Conservation (phyloP, 2,329 filamentous ascomycete genomes). For the Arthrinium puccinioides region DNA sequence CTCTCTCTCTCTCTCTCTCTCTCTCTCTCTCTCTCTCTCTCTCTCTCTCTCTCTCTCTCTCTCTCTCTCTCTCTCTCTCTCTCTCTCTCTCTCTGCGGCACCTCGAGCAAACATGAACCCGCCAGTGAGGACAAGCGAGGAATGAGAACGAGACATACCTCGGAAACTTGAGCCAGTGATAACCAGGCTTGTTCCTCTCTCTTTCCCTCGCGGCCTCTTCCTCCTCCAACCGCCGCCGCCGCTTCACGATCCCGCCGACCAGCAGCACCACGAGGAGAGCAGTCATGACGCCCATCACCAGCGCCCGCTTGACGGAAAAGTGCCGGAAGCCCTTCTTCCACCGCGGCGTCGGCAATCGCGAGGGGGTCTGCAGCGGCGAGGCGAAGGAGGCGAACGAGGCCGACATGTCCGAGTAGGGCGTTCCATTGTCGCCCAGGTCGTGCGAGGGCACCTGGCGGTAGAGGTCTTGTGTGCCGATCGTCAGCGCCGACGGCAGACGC, state of each 20-base stretch:
- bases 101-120: neutral
- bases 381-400: slow-evolving; percentile 8
- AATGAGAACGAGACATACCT: neutral
- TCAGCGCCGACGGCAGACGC: slow-evolving; percentile 10
- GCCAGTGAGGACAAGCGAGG: too few species aligned
- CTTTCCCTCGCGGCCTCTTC: too few species aligned
- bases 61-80: neutral
- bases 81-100: neutral
- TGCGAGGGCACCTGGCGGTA: slow-evolving; percentile 17
- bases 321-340: neutral
- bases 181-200: neutral
- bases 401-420: slow-evolving; percentile 13
- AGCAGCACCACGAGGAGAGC: neutral
- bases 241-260: neutral
- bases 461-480: slow-evolving; percentile 8
- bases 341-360: neutral
- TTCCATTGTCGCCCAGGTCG: slow-evolving; percentile 13
- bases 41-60: neutral
- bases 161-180: slow-evolving; percentile 3
- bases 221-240: too few species aligned
- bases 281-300: neutral
- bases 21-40: neutral
- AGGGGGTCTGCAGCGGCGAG: slow-evolving; percentile 5
- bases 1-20: too few species aligned
- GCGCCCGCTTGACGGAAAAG: slow-evolving; percentile 1